phyloP scores from a whole-genome alignment of 441 rosid genomes.

The Sinapis alba region DNA sequence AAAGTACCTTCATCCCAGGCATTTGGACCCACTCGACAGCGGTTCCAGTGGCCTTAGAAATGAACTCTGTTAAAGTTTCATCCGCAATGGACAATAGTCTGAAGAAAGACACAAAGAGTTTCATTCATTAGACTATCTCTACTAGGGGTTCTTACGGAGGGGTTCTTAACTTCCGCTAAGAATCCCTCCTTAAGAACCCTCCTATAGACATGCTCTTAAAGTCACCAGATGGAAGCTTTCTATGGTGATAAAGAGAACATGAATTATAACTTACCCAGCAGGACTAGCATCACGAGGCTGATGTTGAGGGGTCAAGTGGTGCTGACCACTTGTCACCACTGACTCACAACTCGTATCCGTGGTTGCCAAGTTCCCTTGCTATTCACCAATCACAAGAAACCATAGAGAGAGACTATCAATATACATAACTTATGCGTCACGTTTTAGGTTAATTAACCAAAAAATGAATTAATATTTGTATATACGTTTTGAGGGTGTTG shows the following conservation, averaged over 20 bases:
- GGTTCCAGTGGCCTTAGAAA: slow-evolving; percentile 84
- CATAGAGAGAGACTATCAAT: slow-evolving; percentile 6
- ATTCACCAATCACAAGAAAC: neutral
- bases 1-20: slow-evolving; percentile 82
- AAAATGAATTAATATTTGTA: slow-evolving; percentile 9
- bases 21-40: slow-evolving; percentile 92
- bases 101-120: slow-evolving; percentile 28
- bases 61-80: slow-evolving; percentile 85
- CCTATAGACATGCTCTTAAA: no score
- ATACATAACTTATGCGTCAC: slow-evolving; percentile 9
- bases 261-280: slow-evolving; percentile 59
- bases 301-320: slow-evolving; percentile 70
- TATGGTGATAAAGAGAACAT: neutral
- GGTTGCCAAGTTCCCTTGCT: slow-evolving; percentile 59
- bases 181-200: no score
- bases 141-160: no score
- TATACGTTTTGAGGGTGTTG: slow-evolving; percentile 64
- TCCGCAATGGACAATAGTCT: slow-evolving; percentile 84
- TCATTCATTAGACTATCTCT: no score
- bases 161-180: no score
- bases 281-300: slow-evolving; percentile 84
- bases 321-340: slow-evolving; percentile 77
- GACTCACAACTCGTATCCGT: slow-evolving; percentile 79
- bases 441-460: slow-evolving; percentile 8
- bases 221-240: neutral